phyloP scores from a whole-genome alignment of 2,329 filamentous ascomycete species.

The Rosellinia necatrix region DNA sequence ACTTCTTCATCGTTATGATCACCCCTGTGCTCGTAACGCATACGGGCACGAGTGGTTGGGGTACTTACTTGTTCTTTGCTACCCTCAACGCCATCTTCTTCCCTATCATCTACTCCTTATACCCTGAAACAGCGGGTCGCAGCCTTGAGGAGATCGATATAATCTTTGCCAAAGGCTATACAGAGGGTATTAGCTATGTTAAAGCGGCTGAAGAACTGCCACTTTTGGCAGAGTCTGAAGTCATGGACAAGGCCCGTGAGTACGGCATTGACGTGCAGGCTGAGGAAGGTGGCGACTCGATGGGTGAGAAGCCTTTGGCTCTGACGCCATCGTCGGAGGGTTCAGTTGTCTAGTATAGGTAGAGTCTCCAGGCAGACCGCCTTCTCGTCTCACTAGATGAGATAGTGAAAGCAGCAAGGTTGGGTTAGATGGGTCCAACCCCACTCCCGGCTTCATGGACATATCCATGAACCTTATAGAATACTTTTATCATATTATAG shows the following conservation, averaged over 20 bases:
- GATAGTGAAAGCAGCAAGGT: neutral
- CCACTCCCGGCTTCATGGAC: neutral
- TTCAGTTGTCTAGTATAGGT: constrained; percentile 2
- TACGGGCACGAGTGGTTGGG: constrained; percentile 51
- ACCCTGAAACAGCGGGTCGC: constrained; percentile 56
- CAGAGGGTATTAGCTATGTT: constrained; percentile 66
- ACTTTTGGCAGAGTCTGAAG: constrained; percentile 54
- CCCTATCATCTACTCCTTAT: constrained; percentile 54
- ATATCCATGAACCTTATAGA: constrained; percentile 11
- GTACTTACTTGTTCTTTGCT: constrained; percentile 53
- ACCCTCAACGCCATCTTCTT: constrained; percentile 53
- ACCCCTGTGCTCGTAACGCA: constrained; percentile 66
- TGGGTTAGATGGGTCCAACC: neutral
- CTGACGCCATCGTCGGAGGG: constrained; percentile 16
- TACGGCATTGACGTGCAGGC: constrained; percentile 36
- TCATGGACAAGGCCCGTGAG: constrained; percentile 52
- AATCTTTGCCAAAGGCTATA: constrained; percentile 62
- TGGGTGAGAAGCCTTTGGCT: constrained; percentile 28
- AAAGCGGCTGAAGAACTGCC: constrained; percentile 61
- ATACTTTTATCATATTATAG: constrained; percentile 10
- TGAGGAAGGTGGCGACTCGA: constrained; percentile 30
- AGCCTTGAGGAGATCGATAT: constrained; percentile 61
- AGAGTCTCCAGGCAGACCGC: neutral
- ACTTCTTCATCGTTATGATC: constrained; percentile 62
- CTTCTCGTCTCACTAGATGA: neutral